Base-by-base conservation (phyloP, 495 filamentous ascomycete species). In the Penicillium robsamsonii region DNA sequence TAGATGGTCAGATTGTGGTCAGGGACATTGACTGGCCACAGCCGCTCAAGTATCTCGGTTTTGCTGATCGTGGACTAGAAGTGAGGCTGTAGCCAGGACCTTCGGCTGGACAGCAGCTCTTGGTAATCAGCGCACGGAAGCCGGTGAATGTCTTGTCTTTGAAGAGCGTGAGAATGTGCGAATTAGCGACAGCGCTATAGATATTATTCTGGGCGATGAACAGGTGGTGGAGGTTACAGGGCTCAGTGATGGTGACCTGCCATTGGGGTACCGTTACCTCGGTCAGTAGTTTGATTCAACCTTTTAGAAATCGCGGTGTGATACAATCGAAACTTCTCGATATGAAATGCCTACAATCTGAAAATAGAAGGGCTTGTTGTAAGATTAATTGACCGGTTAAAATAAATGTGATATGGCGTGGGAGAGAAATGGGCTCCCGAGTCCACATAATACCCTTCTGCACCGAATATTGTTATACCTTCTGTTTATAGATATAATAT, bases 21-120 rank as follows among this genome's bases (percentile, higher is more conserved):
- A 76, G 92, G 27, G 86, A 90, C 56, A 83, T 94, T 49, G 90
- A 94, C 72, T 97, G 94, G 91, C 91, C 91, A 0, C 90, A 97
- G 65, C 93, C 93, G 33, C 79, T 97, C 59, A 96, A 96, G 76
- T 92, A 96, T 60, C 76, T 91, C 37, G 82, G 88, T 57, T 80
- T 94, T 25, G 73, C 76, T 0, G 67, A 78, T 25, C 67, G 70
- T 12, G 69, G 67, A 29, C 65, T 74, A 0, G 61, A 69, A 8
- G 53, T 78, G 30, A 67, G 63, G 47, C 45, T 56, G 31, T 44
- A 62, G 27, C 45, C 63, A 2, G 57, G 42, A 2, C 57, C 40
- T 25, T 50, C 57, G 5, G 51, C 50, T 18, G 44, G 50, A 60
- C 48, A 0, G 30, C 33, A 15, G 13, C 33, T 68, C 5, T 22